phyloP scores from a whole-genome alignment of 495 filamentous ascomycete genomes.

The Tuber umbilicatum region DNA sequence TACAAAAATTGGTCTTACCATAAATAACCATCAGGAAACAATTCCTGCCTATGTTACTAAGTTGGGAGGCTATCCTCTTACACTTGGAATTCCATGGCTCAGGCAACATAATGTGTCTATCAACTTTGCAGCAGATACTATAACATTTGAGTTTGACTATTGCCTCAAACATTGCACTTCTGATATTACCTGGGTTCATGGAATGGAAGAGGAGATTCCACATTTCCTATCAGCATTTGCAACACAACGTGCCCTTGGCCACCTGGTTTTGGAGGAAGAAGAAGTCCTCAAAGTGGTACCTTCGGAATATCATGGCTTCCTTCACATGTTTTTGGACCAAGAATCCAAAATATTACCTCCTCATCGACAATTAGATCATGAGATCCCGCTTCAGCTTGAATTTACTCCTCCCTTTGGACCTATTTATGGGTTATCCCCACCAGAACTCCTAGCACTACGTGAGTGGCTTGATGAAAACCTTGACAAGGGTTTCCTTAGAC shows the following conservation, averaged over 20 bases:
- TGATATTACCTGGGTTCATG: not conserved
- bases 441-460: conserved; percentile 8
- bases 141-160: too few species aligned
- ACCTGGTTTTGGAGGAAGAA: too few species aligned
- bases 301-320: conserved; percentile 4
- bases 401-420: conserved; percentile 13
- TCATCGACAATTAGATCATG: conserved; percentile 14
- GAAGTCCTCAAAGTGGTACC: not conserved
- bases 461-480: conserved; percentile 13
- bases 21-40: not conserved
- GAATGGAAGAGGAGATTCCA: too few species aligned
- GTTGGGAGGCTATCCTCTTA: not conserved
- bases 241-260: too few species aligned
- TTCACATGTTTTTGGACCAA: conserved; percentile 3
- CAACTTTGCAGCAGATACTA: too few species aligned
- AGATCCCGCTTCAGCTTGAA: conserved; percentile 10
- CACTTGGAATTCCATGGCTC: too few species aligned
- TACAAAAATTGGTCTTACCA: not conserved
- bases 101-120: too few species aligned
- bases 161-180: not conserved
- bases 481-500: conserved; percentile 4
- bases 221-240: too few species aligned
- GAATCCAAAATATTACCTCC: not conserved
- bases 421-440: conserved; percentile 4
- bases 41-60: not conserved